Evolutionary conservation across 2,329 filamentous ascomycete genomes (phyloP), one percentile per base, ranked within the genome.

Genomic region (Fusarium sp.): DNA sequence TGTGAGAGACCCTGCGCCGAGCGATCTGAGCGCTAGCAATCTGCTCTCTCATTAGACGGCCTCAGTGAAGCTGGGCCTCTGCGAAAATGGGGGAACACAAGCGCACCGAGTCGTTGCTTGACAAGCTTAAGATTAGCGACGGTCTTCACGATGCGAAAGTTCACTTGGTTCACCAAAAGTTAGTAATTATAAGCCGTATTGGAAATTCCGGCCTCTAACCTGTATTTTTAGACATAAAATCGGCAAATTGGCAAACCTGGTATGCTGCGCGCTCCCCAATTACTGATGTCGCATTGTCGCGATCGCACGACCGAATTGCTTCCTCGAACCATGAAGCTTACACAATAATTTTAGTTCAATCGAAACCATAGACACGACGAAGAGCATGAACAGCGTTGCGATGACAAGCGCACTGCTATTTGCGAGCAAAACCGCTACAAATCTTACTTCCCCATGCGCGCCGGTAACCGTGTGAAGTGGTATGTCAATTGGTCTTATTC

Each of bases 291-390:
- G 24, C 50, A 62, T 42, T n/a, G n/a, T 44, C 40, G 22, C 47
- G 40, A 47, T 46, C 22, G 32, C 18, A 22, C 29, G 16, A 38
- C 18, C 22, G 25, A 25, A 32, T 27, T n/a, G 7, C 16, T 22
- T 34, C 16, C 32, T 29, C 3, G 25, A 52, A 38, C 46, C 18
- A 34, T 50, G 47, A 38, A 38, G 15, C 46, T 68, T 45, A 50
- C 38, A 47, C 22, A 45, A 20, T 18, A 5, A 27, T 20, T 59
- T 8, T 54, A 89, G 87, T 88, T 97, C 82, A 98, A 98, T 77
- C 85, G 87, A 25, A 93, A 97, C 70, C 95, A 98, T 79, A 92
- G 95, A 58, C 95, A 98, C 78, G 95, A 98, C 78, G 95, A 98
- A 80, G 91, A 91, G 72, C 95, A 98, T 78, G 96, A 98, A 79